phyloP scores from a whole-genome alignment of 2,329 filamentous ascomycete species.

The Apiospora malaysiana region DNA sequence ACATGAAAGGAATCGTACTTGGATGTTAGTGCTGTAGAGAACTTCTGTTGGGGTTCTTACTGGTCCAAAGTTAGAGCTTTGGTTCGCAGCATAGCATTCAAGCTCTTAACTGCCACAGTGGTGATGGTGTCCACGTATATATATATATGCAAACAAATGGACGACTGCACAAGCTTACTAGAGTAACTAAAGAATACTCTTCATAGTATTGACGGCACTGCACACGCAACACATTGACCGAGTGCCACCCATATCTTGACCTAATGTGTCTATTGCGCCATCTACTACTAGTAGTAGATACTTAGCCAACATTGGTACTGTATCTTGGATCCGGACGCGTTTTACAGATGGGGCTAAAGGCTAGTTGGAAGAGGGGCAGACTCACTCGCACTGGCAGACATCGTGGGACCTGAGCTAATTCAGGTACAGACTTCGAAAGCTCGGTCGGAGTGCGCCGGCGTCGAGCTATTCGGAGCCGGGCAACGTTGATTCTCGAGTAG shows the following conservation, averaged over 20 bases:
- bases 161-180: neutral
- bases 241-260: neutral
- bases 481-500: neutral
- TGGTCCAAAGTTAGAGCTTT: no score
- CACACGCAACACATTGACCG: neutral
- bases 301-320: neutral
- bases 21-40: no score
- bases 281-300: no score
- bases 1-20: no score
- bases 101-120: no score
- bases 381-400: neutral
- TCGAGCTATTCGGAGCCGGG: neutral
- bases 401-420: slow-evolving; percentile 15
- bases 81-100: no score
- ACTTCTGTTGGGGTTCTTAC: no score
- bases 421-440: slow-evolving; percentile 10
- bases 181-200: neutral
- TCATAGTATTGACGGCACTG: neutral
- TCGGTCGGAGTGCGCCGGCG: neutral
- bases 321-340: slow-evolving; percentile 1
- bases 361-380: slow-evolving; percentile 3
- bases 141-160: neutral
- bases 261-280: neutral
- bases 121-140: neutral
- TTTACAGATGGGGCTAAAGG: neutral